Conservation (phyloP, 2,329 filamentous ascomycete genomes). For the Zopfia rhizophila region DNA sequence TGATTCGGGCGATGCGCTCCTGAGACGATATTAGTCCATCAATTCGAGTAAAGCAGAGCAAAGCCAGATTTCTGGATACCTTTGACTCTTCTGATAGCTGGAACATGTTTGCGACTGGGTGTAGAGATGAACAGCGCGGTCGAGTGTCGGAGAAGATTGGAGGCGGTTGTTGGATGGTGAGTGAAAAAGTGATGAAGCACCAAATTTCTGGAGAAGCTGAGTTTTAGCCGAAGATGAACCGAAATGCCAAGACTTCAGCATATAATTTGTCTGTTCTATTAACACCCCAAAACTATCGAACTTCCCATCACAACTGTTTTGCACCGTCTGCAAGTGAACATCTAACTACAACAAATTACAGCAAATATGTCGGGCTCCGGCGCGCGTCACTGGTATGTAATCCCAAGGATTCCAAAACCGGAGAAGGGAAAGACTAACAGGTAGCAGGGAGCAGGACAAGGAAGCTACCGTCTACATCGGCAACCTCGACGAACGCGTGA, state of each 20-base stretch:
- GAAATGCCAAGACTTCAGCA: slow-evolving; percentile 6
- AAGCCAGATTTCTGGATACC: slow-evolving; percentile 62
- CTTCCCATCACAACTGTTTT: slow-evolving; percentile 4
- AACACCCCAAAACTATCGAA: slow-evolving; percentile 3
- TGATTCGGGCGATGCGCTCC: slow-evolving; percentile 98
- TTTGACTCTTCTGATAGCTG: slow-evolving; percentile 96
- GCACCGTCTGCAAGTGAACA: not conserved
- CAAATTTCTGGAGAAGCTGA: slow-evolving; percentile 32
- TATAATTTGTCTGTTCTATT: slow-evolving; percentile 6
- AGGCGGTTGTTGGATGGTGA: slow-evolving; percentile 22
- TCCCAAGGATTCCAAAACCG: not conserved
- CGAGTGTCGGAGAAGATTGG: slow-evolving; percentile 3
- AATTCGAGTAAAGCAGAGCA: slow-evolving; percentile 2
- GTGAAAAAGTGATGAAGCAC: slow-evolving; percentile 8
- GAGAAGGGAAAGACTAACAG: slow-evolving; percentile 25
- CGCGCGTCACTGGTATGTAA: slow-evolving; percentile 77
- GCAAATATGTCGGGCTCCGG: slow-evolving; percentile 68
- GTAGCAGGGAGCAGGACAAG: slow-evolving; percentile 80
- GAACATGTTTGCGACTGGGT: slow-evolving; percentile 58
- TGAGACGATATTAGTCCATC: slow-evolving; percentile 55
- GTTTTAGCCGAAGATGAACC: slow-evolving; percentile 6
- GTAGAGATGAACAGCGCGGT: not conserved
- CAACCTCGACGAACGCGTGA: slow-evolving; percentile 96
- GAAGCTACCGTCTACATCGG: slow-evolving; percentile 98
- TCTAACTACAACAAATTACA: slow-evolving; percentile 3